Evolutionary conservation across 1,139 yeast genomes (phyloP).

Genomic region (Saccharomyces hybrid): DNA sequence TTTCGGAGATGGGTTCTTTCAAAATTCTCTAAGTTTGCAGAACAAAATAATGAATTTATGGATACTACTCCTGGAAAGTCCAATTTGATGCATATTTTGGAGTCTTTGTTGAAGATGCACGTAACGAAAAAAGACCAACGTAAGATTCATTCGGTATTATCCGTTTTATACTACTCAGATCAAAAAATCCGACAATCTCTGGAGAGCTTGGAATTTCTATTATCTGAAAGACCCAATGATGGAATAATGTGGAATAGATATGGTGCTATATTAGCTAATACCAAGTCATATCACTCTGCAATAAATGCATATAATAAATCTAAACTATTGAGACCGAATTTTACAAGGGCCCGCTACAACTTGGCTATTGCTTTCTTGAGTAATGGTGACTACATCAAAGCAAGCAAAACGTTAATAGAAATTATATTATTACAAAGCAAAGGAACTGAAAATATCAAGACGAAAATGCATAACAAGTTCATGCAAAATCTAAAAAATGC

Average conservation of each 20-base stretch:
- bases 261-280: slow-evolving; percentile 93
- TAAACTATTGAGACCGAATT: slow-evolving; percentile 81
- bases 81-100: slow-evolving; percentile 73
- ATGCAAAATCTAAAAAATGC: background rate
- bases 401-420: slow-evolving; percentile 28
- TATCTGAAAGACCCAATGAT: slow-evolving; percentile 76
- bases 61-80: slow-evolving; percentile 41
- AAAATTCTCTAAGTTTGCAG: slow-evolving; percentile 36
- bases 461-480: background rate
- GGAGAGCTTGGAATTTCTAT: slow-evolving; percentile 89
- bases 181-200: slow-evolving; percentile 91
- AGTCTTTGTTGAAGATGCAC: slow-evolving; percentile 62
- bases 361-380: slow-evolving; percentile 92
- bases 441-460: background rate
- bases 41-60: slow-evolving; percentile 39
- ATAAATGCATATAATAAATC: slow-evolving; percentile 90
- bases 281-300: slow-evolving; percentile 88
- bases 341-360: slow-evolving; percentile 92
- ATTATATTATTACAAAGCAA: background rate
- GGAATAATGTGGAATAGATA: slow-evolving; percentile 90
- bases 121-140: slow-evolving; percentile 74
- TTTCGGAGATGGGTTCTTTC: slow-evolving; percentile 90
- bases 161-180: slow-evolving; percentile 86
- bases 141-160: slow-evolving; percentile 88
- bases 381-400: slow-evolving; percentile 93